phyloP scores from a whole-genome alignment of 768 basidiomycete species.

The Coprinopsis marcescibilis region DNA sequence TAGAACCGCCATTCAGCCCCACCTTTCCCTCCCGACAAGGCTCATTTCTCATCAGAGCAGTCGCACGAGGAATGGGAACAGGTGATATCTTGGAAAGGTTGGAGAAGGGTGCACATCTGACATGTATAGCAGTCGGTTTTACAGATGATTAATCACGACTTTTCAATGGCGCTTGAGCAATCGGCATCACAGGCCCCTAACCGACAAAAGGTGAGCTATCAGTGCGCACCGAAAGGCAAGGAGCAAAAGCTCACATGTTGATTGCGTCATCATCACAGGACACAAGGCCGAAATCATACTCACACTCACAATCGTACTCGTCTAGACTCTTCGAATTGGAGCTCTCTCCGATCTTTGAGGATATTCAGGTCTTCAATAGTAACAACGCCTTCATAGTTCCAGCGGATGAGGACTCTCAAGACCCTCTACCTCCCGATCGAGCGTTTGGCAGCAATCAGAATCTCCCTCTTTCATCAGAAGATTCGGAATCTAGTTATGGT shows the following conservation, averaged over 20 bases:
- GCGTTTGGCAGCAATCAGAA: not conserved
- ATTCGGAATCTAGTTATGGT: constrained; percentile 9
- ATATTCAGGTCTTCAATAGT: constrained; percentile 3
- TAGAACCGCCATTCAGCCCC: not conserved
- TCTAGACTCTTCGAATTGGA: constrained; percentile 10
- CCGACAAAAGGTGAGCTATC: not conserved
- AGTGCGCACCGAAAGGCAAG: not conserved
- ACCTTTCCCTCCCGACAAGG: not conserved
- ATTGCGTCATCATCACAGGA: not conserved
- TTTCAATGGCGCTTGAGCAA: not conserved
- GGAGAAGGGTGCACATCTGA: not conserved
- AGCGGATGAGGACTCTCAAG: not conserved
- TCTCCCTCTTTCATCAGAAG: not conserved
- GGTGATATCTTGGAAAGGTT: not conserved
- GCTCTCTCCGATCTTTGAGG: constrained; percentile 9
- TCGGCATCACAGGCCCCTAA: not conserved
- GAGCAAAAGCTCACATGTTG: not conserved
- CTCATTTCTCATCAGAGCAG: not conserved
- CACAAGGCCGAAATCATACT: not conserved
- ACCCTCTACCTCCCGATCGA: not conserved
- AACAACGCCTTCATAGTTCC: not conserved
- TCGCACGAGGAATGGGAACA: not conserved
- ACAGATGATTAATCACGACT: not conserved
- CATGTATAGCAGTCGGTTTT: not conserved
- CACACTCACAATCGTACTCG: constrained; percentile 6